Conservation (phyloP, 495 filamentous ascomycete species). For the Hyaloscypha bicolor region DNA sequence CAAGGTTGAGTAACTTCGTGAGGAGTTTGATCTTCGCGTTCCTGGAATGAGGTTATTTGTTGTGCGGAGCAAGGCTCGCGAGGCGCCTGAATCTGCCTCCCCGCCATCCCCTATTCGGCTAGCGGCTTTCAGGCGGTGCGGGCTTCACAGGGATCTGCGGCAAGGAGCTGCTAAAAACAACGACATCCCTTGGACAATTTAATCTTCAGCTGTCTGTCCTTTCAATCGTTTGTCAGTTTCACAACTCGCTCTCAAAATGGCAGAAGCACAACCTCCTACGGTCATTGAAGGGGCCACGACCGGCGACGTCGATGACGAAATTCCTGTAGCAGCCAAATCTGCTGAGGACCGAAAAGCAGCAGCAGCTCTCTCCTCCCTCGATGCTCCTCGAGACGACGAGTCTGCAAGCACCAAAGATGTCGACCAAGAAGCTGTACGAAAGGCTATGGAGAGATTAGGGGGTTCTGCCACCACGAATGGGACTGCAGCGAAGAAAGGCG, state of each 20-base stretch:
- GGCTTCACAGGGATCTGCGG: not conserved
- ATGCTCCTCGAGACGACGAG: slow-evolving; percentile 61
- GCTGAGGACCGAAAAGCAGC: slow-evolving; percentile 91
- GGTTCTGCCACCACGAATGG: slow-evolving; percentile 40
- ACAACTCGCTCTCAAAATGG: slow-evolving; percentile 43
- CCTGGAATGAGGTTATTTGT: not conserved
- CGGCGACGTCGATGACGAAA: slow-evolving; percentile 61
- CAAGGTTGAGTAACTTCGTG: not conserved
- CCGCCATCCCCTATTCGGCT: not conserved
- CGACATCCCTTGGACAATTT: slow-evolving; percentile 13
- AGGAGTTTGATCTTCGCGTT: not conserved
- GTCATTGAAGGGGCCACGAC: slow-evolving; percentile 61
- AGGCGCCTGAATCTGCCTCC: not conserved
- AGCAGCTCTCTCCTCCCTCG: slow-evolving; percentile 78
- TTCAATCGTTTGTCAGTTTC: not conserved
- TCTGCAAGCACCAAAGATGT: slow-evolving; percentile 53
- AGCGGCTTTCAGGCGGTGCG: not conserved
- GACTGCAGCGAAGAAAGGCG: slow-evolving; percentile 35
- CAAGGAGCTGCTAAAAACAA: slow-evolving; percentile 11
- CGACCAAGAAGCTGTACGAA: slow-evolving; percentile 80
- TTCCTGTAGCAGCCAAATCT: slow-evolving; percentile 63
- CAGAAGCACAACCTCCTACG: slow-evolving; percentile 58
- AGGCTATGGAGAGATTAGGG: slow-evolving; percentile 75
- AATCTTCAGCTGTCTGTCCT: not conserved
- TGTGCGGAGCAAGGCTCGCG: not conserved